Percentiles rank a stretch among this genome's conserved stretches.
Evolutionary conservation across 2,329 filamentous ascomycete genomes (phyloP).

Genomic region (Colletotrichum coccodes): DNA sequence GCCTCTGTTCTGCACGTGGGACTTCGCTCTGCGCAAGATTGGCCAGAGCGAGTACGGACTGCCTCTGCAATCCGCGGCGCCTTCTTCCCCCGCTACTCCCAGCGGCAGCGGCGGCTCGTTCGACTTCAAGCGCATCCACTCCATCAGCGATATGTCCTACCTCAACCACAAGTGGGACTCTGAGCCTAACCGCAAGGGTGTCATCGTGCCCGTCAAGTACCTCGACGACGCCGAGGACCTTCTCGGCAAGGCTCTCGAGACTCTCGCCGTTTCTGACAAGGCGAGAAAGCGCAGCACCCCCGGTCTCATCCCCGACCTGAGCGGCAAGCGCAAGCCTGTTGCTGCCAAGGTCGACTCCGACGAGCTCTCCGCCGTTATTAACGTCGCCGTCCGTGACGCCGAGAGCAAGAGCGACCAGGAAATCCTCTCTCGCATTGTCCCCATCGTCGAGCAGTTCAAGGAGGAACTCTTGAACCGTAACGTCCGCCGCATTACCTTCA

Average conservation of each 20-base stretch:
- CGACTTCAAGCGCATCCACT: constrained; percentile 84
- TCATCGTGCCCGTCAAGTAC: constrained; percentile 92
- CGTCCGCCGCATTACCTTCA: constrained; percentile 93
- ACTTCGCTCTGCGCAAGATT: constrained; percentile 94
- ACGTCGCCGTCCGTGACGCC: constrained; percentile 89
- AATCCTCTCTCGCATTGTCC: constrained; percentile 78
- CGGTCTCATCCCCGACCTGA: constrained; percentile 77
- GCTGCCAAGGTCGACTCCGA: constrained; percentile 69
- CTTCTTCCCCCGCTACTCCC: constrained; percentile 86
- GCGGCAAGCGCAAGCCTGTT: constrained; percentile 74
- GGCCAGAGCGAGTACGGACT: constrained; percentile 91
- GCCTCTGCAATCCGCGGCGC: constrained; percentile 80
- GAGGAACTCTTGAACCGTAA: constrained; percentile 83
- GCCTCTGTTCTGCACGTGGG: constrained; percentile 89
- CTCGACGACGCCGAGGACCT: constrained; percentile 93
- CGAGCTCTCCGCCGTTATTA: constrained; percentile 91
- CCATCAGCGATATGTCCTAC: constrained; percentile 97
- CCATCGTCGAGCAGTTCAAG: constrained; percentile 83
- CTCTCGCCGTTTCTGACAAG: constrained; percentile 72
- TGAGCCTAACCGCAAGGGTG: constrained; percentile 89
- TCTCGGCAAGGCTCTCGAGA: constrained; percentile 84
- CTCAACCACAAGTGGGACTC: constrained; percentile 76
- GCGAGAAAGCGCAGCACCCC: constrained; percentile 65
- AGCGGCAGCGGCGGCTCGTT: constrained; percentile 64
- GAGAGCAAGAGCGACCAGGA: constrained; percentile 87